phyloP scores from a whole-genome alignment of 805 yeast species.

The Ogataea henricii region DNA sequence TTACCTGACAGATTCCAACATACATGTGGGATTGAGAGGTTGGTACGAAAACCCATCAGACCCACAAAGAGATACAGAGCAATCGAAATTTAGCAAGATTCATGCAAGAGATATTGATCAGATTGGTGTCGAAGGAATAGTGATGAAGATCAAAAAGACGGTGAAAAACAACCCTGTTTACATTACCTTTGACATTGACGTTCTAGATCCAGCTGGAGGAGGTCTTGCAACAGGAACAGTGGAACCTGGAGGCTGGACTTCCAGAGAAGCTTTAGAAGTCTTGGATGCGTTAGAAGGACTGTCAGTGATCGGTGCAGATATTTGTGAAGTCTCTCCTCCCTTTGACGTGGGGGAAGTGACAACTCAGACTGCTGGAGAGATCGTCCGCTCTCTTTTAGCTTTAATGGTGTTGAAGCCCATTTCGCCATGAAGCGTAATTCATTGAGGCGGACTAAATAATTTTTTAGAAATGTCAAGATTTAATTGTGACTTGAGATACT shows the following conservation, averaged over 20 bases:
- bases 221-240: constrained; percentile 77
- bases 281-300: constrained; percentile 58
- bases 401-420: constrained; percentile 21
- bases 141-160: constrained; percentile 34
- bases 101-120: constrained; percentile 48
- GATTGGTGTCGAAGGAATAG: constrained; percentile 40
- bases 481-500: too few species aligned
- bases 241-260: constrained; percentile 70
- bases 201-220: constrained; percentile 68
- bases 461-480: too few species aligned
- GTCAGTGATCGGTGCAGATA: constrained; percentile 68
- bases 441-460: too few species aligned
- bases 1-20: constrained; percentile 45
- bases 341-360: constrained; percentile 43
- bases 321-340: constrained; percentile 70
- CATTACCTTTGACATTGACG: constrained; percentile 54
- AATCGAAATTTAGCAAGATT: constrained; percentile 35
- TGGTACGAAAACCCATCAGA: constrained; percentile 46
- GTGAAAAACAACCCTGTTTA: constrained; percentile 44
- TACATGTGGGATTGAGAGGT: constrained; percentile 64
- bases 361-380: constrained; percentile 23
- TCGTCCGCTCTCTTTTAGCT: constrained; percentile 18
- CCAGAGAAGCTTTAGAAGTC: constrained; percentile 59
- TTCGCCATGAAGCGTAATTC: not conserved
- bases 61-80: constrained; percentile 42